Evolutionary conservation across 2,329 filamentous ascomycete species (phyloP).

Genomic region (Dothiorella sarmentorum): DNA sequence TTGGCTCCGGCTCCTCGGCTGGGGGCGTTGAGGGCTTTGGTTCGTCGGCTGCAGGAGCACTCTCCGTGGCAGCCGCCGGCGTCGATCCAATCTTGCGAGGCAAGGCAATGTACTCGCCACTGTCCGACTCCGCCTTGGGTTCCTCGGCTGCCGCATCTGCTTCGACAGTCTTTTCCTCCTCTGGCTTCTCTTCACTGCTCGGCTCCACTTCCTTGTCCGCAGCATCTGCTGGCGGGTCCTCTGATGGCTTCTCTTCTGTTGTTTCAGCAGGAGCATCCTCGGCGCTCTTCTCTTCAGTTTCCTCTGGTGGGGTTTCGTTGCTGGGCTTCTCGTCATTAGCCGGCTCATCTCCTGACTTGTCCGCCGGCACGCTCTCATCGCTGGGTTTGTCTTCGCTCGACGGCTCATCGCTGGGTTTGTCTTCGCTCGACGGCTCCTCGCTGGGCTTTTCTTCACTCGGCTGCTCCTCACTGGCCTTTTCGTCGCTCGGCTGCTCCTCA

Average conservation of each 20-base stretch:
- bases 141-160: background rate
- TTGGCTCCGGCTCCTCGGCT: too few relatives aligned
- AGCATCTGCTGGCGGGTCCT: background rate
- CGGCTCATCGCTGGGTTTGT: background rate
- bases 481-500: background rate
- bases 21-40: background rate
- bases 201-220: background rate
- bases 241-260: background rate
- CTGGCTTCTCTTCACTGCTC: background rate
- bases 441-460: background rate
- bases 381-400: background rate
- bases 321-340: background rate
- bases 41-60: background rate
- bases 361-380: background rate
- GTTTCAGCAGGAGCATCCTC: background rate
- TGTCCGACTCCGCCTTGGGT: background rate
- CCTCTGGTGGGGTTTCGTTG: background rate
- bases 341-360: background rate
- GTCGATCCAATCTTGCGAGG: conserved; percentile 7
- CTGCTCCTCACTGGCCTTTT: background rate
- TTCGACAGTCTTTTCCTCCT: background rate
- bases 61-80: background rate
- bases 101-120: conserved; percentile 4
- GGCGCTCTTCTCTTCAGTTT: background rate
- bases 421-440: background rate